Evolutionary conservation across 1,284 basidiomycete genomes (phyloP), one percentile per base, ranked within the genome.

Genomic region (Phylloboletellus chloephorus): DNA sequence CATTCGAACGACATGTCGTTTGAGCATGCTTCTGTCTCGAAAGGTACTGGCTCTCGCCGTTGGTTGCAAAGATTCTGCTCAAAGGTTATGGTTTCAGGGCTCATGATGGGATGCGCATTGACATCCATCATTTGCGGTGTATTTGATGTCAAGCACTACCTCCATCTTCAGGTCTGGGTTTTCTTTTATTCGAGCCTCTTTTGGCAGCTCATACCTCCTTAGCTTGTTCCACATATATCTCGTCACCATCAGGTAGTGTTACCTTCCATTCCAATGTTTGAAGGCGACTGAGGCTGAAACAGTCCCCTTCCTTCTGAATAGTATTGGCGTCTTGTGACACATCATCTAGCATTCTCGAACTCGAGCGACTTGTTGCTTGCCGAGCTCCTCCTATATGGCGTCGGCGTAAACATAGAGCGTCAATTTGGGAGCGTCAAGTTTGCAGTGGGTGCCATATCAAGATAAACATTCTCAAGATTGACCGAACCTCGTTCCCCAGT

Each of bases 381-480:
- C 1, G 79, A 87, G 49, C 56, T 94, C 17, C 52, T 93, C 11
- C 64, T 96, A 2, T 94, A 84, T 64, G 78, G 81, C 56, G 71
- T 80, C 16, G 79, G 78, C 1, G 65, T 89, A 2, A 75, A 76
- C 17, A 73, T 95, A 31, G 93, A 97, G 58, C 74, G 93, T 41
- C 78, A 81, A 28, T 95, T 93, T 57, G 93, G 93, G 2, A 83
- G 81, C 39, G 64, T 82, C 43, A 96, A 96, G 61, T 96, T 78
- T 65, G 87, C 88, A n/a, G 91, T 91, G 52, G 65, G 87, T 67
- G 12, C 23, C 22, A 17, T 16, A 11, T 30, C 30, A 21, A 43
- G 17, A 36, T 20, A 19, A 23, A 10, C 10, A 22, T 39, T 25
- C 21, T 28, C 31, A 10, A 26, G 15, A 39, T 40, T 46, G 25